These are phyloP conservation scores for Euphorbia peplus DNA, from an alignment of 345 rosid genomes.

Conservation along the genomic window DNA sequence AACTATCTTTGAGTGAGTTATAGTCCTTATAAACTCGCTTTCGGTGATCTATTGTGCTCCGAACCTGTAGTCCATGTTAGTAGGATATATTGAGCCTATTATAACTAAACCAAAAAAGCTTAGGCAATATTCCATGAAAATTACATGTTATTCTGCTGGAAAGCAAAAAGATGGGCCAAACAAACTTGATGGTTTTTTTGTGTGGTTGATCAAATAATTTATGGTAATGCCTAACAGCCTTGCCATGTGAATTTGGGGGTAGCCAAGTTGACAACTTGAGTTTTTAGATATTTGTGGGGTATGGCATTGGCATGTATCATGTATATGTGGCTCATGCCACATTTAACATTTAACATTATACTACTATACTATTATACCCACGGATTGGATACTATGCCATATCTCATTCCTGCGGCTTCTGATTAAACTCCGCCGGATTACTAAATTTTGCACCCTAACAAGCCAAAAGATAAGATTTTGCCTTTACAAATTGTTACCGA, in stretches of 20 bases:
- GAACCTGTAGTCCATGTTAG: no score
- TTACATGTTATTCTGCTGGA: neutral
- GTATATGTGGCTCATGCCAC: neutral
- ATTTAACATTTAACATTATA: no score
- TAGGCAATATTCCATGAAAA: neutral
- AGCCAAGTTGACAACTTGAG: conserved; percentile 22
- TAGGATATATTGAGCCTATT: no score
- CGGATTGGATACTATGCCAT: neutral
- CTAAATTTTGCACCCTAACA: no score
- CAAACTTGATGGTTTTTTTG: conserved; percentile 2
- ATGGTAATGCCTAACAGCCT: conserved; percentile 7
- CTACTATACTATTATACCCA: neutral
- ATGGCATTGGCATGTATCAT: no score
- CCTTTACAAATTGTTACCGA: no score
- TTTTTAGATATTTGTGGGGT: neutral
- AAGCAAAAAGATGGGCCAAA: neutral
- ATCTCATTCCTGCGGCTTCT: neutral
- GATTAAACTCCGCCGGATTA: neutral
- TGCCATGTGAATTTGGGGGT: conserved; percentile 13
- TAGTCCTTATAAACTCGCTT: no score
- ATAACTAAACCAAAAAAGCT: no score
- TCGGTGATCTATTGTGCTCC: no score
- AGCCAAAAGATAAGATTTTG: no score
- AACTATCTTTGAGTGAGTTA: no score
- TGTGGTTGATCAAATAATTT: conserved; percentile 6